Evolutionary conservation across 257 asterid species (phyloP).

Genomic region (Jacaranda copaia): DNA sequence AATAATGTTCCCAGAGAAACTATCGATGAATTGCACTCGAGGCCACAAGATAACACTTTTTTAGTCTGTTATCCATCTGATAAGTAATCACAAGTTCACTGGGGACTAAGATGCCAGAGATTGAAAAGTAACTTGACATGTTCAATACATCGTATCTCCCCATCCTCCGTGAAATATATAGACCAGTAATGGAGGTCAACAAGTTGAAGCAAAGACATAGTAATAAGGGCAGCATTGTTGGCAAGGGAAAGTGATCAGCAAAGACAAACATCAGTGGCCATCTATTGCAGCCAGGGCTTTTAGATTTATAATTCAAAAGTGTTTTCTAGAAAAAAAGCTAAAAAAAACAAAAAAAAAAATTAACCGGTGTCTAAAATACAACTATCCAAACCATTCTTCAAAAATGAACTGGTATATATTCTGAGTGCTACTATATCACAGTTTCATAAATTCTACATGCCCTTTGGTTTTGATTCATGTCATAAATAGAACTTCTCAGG

Average conservation of each 20-base stretch:
- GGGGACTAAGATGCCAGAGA: neutral
- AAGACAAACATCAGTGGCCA: neutral
- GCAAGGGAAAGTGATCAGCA: conserved; percentile 5
- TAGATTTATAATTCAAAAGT: neutral
- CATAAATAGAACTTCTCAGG: neutral
- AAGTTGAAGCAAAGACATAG: conserved; percentile 1
- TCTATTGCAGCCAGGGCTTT: neutral
- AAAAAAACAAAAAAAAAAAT: too few relatives aligned
- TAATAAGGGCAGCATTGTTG: neutral
- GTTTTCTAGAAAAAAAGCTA: too few relatives aligned
- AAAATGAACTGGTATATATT: neutral
- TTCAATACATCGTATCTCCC: neutral
- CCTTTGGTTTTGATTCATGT: neutral
- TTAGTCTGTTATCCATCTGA: neutral
- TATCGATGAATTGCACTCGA: neutral
- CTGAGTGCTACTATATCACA: neutral
- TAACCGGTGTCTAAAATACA: neutral
- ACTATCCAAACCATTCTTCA: neutral
- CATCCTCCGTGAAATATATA: neutral
- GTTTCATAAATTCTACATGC: neutral
- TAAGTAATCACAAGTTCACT: neutral
- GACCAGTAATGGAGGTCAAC: neutral
- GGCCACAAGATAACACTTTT: neutral
- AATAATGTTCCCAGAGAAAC: neutral
- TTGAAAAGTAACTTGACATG: neutral